Percentiles rank a stretch among this genome's conserved stretches.
These are phyloP conservation scores for Phytophthora melonis DNA, from an alignment of 352 stramenopile species.

Conservation along the genomic window DNA sequence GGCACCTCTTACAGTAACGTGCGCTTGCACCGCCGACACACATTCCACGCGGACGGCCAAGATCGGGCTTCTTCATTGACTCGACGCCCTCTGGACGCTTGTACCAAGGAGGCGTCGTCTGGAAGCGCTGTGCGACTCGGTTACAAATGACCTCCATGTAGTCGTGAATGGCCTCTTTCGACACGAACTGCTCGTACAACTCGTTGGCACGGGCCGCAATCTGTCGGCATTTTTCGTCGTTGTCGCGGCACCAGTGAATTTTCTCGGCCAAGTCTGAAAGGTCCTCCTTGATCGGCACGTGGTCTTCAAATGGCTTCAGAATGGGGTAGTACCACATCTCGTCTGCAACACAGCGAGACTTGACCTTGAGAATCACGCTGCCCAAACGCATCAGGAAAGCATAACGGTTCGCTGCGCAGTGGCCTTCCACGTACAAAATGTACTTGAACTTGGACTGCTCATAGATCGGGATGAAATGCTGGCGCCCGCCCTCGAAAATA, in stretches of 20 bases:
- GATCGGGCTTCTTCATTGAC: conserved; percentile 65
- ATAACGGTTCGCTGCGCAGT: conserved; percentile 98
- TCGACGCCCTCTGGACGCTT: conserved; percentile 67
- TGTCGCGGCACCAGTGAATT: conserved; percentile 97
- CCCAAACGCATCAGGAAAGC: conserved; percentile 98
- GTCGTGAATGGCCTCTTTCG: conserved; percentile 94
- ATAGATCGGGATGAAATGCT: conserved; percentile 99
- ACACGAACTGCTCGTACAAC: conserved; percentile 95
- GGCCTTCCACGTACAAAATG: conserved; percentile 97
- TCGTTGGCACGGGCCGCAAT: conserved; percentile 95
- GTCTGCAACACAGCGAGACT: conserved; percentile 94
- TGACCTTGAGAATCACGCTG: conserved; percentile 97
- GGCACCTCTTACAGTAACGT: conserved; percentile 74
- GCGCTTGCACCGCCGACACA: conserved; percentile 65
- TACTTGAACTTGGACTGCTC: conserved; percentile 98
- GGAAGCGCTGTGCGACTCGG: conserved; percentile 91
- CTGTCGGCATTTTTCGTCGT: conserved; percentile 96
- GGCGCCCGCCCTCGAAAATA: conserved; percentile 91
- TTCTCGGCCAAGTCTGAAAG: conserved; percentile 98
- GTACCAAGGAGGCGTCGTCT: conserved; percentile 70
- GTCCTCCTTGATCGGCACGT: conserved; percentile 97
- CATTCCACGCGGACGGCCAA: conserved; percentile 60
- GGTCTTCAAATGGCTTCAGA: conserved; percentile 96
- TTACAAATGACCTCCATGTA: conserved; percentile 98
- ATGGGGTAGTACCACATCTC: conserved; percentile 98